Evolutionary conservation across 1,284 basidiomycete genomes (phyloP), one percentile per base, ranked within the genome.

Genomic region (Cryptococcus sp.): DNA sequence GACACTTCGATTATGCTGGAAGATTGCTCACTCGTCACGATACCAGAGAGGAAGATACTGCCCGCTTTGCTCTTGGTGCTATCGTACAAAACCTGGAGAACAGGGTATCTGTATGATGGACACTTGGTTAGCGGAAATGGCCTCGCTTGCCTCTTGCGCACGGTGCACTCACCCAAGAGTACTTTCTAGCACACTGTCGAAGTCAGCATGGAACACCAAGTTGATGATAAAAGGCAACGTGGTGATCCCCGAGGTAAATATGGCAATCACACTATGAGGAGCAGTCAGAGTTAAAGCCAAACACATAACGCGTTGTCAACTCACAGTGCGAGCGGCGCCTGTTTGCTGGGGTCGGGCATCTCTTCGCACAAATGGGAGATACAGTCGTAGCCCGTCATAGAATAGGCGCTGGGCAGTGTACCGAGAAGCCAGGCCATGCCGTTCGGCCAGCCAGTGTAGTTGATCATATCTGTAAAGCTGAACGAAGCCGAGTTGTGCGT

Each of bases 181-280:
- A 0, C 84, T 83, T 54, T 79, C 74, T 35, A 87, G 78, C 16
- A 89, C 79, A 1, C 74, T 80, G 7, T 76, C 61, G 40, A 86
- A 80, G 66, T 88, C 85, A 6, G 81, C 76, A 25, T 84, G 86
- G 66, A 89, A 89, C 20, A 88, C 76, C 17, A 90, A 82, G 0
- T 84, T 84, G 47, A 89, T 80, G 35, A 89, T 77, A 69, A 87
- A 86, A 10, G 86, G 54, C 17, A 86, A 79, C 0, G 85, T 84
- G 2, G 79, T 78, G 13, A 83, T 59, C 1, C 84, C 78, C 1
- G 87, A 55, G 27, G 62, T 48, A 3, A 60, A 19, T 50, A 66
- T 66, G 4, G 31, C 31, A 35, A 35, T 35, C 31, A 35, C 31
- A 35, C 31, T 35, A 13, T 13, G 13, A 35, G 31, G 10, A 35